Evolutionary conservation across 1,284 basidiomycete genomes (phyloP).

Genomic region (Microbotryum violaceum): DNA sequence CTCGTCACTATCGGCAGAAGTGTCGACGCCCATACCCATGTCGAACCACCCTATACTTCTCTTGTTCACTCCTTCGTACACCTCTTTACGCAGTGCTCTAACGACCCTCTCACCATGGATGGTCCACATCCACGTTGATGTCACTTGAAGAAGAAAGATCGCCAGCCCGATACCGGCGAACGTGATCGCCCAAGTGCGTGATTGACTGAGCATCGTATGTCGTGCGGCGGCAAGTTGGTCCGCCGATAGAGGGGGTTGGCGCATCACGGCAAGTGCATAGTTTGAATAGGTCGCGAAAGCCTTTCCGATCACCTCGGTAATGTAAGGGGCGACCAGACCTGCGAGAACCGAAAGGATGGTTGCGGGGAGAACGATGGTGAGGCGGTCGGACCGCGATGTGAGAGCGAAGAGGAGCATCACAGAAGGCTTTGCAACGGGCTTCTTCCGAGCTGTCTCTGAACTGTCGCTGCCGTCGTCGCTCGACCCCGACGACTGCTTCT

Average conservation of each 20-base stretch:
- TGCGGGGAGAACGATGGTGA: conserved; percentile 58
- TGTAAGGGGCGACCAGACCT: conserved; percentile 79
- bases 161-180: conserved; percentile 64
- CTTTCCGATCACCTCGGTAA: conserved; percentile 82
- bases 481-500: too few relatives aligned
- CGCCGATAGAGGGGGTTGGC: conserved; percentile 40
- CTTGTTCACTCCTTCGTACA: conserved; percentile 61
- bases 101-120: conserved; percentile 76
- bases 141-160: conserved; percentile 45
- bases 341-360: conserved; percentile 58
- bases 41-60: conserved; percentile 86
- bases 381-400: conserved; percentile 8
- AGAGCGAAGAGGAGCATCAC: conserved; percentile 24
- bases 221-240: conserved; percentile 46
- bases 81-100: conserved; percentile 56
- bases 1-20: conserved; percentile 43
- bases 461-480: too few relatives aligned
- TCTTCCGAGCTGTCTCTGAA: background rate
- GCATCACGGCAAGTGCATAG: conserved; percentile 44
- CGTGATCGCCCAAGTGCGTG: conserved; percentile 58
- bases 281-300: conserved; percentile 69
- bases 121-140: conserved; percentile 75
- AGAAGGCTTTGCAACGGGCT: conserved; percentile 6
- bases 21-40: conserved; percentile 59
- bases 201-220: conserved; percentile 49